Conservation (phyloP, 768 basidiomycete species). For the Leccinum arenicola region DNA sequence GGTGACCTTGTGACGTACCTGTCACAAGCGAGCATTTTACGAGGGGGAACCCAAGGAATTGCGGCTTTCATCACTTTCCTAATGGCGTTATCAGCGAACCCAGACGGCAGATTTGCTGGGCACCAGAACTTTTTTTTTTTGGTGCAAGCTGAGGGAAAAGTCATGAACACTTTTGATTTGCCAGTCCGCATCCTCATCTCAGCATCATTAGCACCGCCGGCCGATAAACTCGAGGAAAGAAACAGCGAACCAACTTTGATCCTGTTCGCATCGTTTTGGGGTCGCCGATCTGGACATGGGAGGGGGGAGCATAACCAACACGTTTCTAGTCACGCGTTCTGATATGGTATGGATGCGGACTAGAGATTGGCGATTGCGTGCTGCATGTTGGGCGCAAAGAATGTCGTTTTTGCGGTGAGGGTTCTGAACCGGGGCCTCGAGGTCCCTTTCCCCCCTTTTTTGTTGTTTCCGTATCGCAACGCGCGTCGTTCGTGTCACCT, state of each 20-base stretch:
- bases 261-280: not conserved
- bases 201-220: not conserved
- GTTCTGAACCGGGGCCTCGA: constrained; percentile 9
- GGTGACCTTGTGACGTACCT: constrained; percentile 11
- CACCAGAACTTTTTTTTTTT: constrained; percentile 1
- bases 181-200: constrained; percentile 8
- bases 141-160: not conserved
- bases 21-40: constrained; percentile 12
- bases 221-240: not conserved
- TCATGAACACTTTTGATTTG: constrained; percentile 2
- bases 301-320: constrained; percentile 4
- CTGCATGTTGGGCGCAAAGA: constrained; percentile 14
- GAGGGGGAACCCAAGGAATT: constrained; percentile 8
- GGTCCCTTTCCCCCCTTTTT: not conserved
- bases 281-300: constrained; percentile 8
- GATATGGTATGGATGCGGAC: not conserved
- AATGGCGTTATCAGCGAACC: constrained; percentile 19
- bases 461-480: constrained; percentile 1
- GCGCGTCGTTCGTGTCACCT: not conserved
- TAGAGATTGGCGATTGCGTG: constrained; percentile 1
- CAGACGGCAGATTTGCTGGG: constrained; percentile 11
- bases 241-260: constrained; percentile 2
- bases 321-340: constrained; percentile 17
- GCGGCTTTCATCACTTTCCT: constrained; percentile 13
- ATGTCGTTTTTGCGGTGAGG: constrained; percentile 5